Evolutionary conservation across 176 grass and related monocot genomes (phyloP), one percentile per base, ranked within the genome.

Genomic region (Ensete ventricosum): DNA sequence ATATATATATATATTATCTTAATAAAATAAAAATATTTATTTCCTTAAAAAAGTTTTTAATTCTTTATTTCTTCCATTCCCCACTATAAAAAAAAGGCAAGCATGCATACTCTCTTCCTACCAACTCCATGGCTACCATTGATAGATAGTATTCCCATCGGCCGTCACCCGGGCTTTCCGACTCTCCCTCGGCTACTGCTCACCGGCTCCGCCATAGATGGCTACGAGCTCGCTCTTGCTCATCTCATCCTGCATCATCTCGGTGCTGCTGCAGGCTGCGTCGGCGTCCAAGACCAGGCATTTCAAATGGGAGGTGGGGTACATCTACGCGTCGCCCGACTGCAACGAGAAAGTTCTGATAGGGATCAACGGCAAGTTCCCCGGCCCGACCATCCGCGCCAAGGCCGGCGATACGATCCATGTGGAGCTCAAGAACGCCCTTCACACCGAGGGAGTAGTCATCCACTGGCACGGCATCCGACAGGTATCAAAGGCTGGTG

Each of bases 391-490:
- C 0, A 89, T 96, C 48, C 82, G 82, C 1, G 88, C 84, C 62
- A 81, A 79, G 21, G 84, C 88, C n/a, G 88, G 92, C 3, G 88
- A 96, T 64, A 89, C 84, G 53, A 74, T 96, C 73, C 60, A 79
- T 12, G 86, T 96, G 24, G 67, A 85, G 84, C 79, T 96, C 48
- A 96, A 89, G 84, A 96, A 96, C 73, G 65, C 51, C 2, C 77
- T 96, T 13, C 84, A 79, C 49, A 96, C 92, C 6, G 92, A 96
- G 78, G 92, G 92, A 14, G 84, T 96, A 1, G 92, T 96, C 66
- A 89, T 96, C 79, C 92, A 96, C 67, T 96, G 92, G 92, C 92
- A 96, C 9, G 92, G 92, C n/a, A 85, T 96, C 80, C 64, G 81
- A 77, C 92, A 96, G 92, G 92, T 89, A 74, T 11, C 13, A 1